Evolutionary conservation across 1,284 basidiomycete species (phyloP).

Genomic region (Rhodotorula sp.): DNA sequence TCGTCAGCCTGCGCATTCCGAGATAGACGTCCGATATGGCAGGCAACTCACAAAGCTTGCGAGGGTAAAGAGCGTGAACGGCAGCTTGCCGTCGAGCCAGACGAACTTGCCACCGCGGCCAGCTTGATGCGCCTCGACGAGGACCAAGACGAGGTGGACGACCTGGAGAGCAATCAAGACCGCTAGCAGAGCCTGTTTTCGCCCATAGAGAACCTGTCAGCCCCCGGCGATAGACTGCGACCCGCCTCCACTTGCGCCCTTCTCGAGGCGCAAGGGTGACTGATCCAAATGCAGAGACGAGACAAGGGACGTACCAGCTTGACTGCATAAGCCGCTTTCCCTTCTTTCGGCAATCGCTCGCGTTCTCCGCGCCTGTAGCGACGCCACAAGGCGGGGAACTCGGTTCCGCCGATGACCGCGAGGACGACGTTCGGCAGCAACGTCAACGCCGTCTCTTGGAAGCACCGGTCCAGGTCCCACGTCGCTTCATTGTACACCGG

Average conservation of each 20-base stretch:
- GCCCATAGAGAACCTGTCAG: neutral
- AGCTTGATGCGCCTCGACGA: slow-evolving; percentile 17
- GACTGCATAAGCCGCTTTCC: slow-evolving; percentile 25
- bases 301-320: slow-evolving; percentile 25
- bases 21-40: too few relatives aligned
- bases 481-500: slow-evolving; percentile 61
- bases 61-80: slow-evolving; percentile 25
- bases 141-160: slow-evolving; percentile 11
- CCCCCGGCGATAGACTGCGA: neutral
- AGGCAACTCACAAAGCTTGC: slow-evolving; percentile 16
- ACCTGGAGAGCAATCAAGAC: slow-evolving; percentile 22
- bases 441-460: slow-evolving; percentile 70
- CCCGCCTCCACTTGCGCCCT: neutral
- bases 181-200: slow-evolving; percentile 7
- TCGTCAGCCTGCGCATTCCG: neutral
- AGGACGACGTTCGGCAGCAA: slow-evolving; percentile 59
- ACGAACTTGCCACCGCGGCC: slow-evolving; percentile 3
- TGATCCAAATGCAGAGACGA: too few relatives aligned
- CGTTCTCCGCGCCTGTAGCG: slow-evolving; percentile 45
- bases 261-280: neutral
- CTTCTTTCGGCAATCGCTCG: slow-evolving; percentile 19
- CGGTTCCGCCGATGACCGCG: slow-evolving; percentile 59
- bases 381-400: slow-evolving; percentile 56
- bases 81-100: slow-evolving; percentile 31
- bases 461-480: slow-evolving; percentile 81